phyloP scores from a whole-genome alignment of 805 yeast species.

The Saturnispora gosingensis region DNA sequence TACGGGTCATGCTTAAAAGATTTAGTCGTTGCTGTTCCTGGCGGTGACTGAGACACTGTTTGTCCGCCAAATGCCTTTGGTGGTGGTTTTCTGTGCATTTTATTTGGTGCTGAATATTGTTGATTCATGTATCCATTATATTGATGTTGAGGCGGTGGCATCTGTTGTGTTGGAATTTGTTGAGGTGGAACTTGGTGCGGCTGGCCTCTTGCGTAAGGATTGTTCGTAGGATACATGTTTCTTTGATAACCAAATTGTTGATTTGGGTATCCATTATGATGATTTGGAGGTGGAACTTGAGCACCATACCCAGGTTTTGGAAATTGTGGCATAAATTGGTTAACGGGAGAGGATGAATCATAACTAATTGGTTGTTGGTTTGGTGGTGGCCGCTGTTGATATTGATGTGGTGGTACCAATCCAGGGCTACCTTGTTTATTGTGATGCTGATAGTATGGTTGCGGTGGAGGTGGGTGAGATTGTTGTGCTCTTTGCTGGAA shows the following conservation, averaged over 20 bases:
- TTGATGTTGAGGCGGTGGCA: conserved; percentile 5
- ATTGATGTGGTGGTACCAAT: conserved; percentile 12
- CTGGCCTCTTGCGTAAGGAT: conserved; percentile 12
- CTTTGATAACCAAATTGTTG: conserved; percentile 13
- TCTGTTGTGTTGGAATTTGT: neutral
- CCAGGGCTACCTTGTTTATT: conserved; percentile 11
- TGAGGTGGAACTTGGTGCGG: conserved; percentile 10
- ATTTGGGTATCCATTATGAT: conserved; percentile 2
- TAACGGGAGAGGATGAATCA: conserved; percentile 8
- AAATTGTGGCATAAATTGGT: conserved; percentile 9
- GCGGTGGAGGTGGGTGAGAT: conserved; percentile 8
- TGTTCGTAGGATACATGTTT: conserved; percentile 12
- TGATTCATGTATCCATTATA: conserved; percentile 11
- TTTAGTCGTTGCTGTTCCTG: conserved; percentile 13
- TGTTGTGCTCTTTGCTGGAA: conserved; percentile 1
- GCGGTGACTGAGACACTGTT: conserved; percentile 1
- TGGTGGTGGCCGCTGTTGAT: conserved; percentile 9
- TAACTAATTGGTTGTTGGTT: conserved; percentile 10
- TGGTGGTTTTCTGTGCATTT: conserved; percentile 8
- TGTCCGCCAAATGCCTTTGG: conserved; percentile 12
- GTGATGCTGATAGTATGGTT: conserved; percentile 7
- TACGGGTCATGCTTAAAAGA: conserved; percentile 19
- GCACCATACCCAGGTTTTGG: conserved; percentile 1
- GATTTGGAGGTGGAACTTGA: neutral
- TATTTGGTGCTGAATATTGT: conserved; percentile 11